Conservation (phyloP, 495 filamentous ascomycete species). For the Podospora bellae-mahoneyi region DNA sequence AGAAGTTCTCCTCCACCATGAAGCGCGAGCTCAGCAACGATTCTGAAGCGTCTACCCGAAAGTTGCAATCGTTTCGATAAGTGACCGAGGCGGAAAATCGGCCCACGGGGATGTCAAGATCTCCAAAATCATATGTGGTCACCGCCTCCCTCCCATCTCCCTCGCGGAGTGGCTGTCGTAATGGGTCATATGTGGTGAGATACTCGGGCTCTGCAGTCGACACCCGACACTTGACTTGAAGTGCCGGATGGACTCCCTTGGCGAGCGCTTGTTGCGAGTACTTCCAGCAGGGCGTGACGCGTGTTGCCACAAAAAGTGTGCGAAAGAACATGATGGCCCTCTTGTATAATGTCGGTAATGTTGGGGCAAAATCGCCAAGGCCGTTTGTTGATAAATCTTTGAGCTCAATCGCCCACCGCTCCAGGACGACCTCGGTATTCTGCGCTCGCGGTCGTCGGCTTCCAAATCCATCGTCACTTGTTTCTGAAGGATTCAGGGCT, state of each 20-base stretch:
- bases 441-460: conserved; percentile 35
- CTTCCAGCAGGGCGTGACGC: conserved; percentile 84
- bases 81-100: conserved; percentile 74
- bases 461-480: conserved; percentile 49
- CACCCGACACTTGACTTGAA: conserved; percentile 79
- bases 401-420: conserved; percentile 85
- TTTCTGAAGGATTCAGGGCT: conserved; percentile 64
- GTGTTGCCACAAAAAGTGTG: conserved; percentile 80
- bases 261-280: conserved; percentile 67
- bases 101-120: conserved; percentile 81
- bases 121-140: conserved; percentile 73
- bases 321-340: conserved; percentile 91
- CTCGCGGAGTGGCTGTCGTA: conserved; percentile 70
- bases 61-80: conserved; percentile 84
- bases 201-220: conserved; percentile 52
- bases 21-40: conserved; percentile 84
- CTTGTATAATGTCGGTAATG: conserved; percentile 89
- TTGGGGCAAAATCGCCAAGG: conserved; percentile 60
- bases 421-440: conserved; percentile 70
- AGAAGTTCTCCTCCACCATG: conserved; percentile 85
- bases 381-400: conserved; percentile 48
- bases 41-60: conserved; percentile 88
- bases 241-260: conserved; percentile 59
- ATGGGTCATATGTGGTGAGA: conserved; percentile 53
- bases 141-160: conserved; percentile 55